phyloP scores from a whole-genome alignment of 2,329 filamentous ascomycete species.

The Chaetomiaceae sp. region DNA sequence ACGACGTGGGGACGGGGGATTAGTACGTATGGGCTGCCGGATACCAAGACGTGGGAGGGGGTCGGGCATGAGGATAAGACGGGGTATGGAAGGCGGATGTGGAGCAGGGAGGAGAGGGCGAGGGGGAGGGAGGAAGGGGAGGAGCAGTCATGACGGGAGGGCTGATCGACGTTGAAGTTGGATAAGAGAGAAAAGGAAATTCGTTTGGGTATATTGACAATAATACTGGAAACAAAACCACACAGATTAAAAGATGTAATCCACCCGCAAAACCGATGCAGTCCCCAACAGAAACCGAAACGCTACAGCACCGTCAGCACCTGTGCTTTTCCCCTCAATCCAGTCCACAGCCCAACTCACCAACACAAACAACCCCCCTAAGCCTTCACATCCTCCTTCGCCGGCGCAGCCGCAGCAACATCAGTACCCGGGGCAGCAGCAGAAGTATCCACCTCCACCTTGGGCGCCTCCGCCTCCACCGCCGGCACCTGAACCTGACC shows the following conservation, averaged over 20 bases:
- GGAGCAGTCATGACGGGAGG: slow-evolving; percentile 15
- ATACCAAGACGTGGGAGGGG: slow-evolving; percentile 28
- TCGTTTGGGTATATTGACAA: slow-evolving; percentile 17
- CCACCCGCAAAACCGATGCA: background rate
- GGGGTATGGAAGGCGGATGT: slow-evolving; percentile 22
- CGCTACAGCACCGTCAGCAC: background rate
- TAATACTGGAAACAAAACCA: background rate
- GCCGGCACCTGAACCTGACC: no score
- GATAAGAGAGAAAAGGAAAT: background rate
- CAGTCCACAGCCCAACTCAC: background rate
- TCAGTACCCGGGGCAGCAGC: background rate
- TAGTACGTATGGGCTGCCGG: slow-evolving; percentile 26
- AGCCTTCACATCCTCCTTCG: background rate
- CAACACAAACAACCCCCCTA: background rate
- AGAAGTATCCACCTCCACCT: background rate
- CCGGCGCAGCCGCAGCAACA: background rate
- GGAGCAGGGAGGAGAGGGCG: slow-evolving; percentile 7
- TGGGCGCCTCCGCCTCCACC: no score
- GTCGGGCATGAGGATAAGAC: slow-evolving; percentile 26
- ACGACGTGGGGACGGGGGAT: slow-evolving; percentile 28
- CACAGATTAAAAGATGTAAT: slow-evolving; percentile 4
- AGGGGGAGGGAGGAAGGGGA: background rate
- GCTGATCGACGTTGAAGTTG: background rate
- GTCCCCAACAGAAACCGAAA: background rate
- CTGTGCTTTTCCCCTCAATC: no score